Evolutionary conservation across 139 green algal genomes (phyloP), one percentile per base, ranked within the genome.

Genomic region (Chlamydomonas urium): DNA sequence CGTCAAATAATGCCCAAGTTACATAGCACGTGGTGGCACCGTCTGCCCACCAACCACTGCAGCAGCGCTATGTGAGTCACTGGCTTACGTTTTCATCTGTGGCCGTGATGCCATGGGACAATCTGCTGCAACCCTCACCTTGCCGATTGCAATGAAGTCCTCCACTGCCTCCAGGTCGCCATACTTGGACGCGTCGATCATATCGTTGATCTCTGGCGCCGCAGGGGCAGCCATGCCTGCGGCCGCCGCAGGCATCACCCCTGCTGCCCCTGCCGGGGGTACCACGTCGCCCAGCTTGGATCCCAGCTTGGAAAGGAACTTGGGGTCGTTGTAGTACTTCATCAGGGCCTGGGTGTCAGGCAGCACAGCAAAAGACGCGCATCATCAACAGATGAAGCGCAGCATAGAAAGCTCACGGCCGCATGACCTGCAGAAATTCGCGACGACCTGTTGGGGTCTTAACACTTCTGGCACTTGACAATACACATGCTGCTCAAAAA

Each of bases 71-170:
- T n/a, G n/a, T n/a, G n/a, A n/a, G n/a, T n/a, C n/a, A n/a, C n/a
- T n/a, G n/a, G n/a, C n/a, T n/a, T n/a, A n/a, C n/a, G n/a, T n/a
- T n/a, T n/a, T n/a, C n/a, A n/a, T n/a, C n/a, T n/a, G n/a, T n/a
- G n/a, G n/a, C n/a, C n/a, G n/a, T n/a, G n/a, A n/a, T n/a, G n/a
- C n/a, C n/a, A n/a, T n/a, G n/a, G n/a, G n/a, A n/a, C n/a, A n/a
- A n/a, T n/a, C n/a, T n/a, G n/a, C n/a, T n/a, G n/a, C n/a, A n/a
- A n/a, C n/a, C n/a, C 26, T 14, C 53, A 63, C 53, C 53, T 96
- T 94, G 23, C 90, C 90, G 24, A 97, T 89, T 17, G 90, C 90
- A 17, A 96, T 83, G 73, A 93, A 96, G 77, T 97, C 92, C 77
- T 94, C 87, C 10, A 88, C 79, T 2, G 89, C 90, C 80, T 96